Conservation (phyloP, 208 protist genomes). For the Herpetomonas tarakana region DNA sequence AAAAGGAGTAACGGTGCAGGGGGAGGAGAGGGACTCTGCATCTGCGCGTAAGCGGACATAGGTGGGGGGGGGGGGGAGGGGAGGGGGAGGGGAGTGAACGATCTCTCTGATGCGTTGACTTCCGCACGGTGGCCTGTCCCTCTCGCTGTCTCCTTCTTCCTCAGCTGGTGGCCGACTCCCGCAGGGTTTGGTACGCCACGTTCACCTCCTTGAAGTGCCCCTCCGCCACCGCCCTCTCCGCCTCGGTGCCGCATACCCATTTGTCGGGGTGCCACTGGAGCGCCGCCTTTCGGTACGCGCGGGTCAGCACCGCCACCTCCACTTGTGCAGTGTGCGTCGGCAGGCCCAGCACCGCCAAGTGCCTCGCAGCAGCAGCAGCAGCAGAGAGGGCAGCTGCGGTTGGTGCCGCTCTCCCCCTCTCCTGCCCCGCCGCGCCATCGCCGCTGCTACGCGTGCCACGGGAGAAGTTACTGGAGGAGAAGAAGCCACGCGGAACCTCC, state of each 20-base stretch:
- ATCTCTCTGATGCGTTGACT: not conserved
- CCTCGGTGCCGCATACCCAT: conserved; percentile 46
- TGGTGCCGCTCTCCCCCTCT: not conserved
- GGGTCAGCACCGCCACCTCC: conserved; percentile 47
- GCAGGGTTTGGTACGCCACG: conserved; percentile 67
- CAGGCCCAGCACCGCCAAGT: conserved; percentile 32
- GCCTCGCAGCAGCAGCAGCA: conserved; percentile 2
- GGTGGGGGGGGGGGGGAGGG: too few relatives aligned
- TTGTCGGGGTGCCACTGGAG: conserved; percentile 90
- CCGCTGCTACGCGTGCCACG: not conserved
- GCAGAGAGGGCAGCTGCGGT: too few relatives aligned
- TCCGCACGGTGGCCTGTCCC: not conserved
- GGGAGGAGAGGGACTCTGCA: too few relatives aligned
- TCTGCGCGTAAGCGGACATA: too few relatives aligned
- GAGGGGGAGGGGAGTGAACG: not conserved
- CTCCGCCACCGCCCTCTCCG: conserved; percentile 61
- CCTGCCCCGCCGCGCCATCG: too few relatives aligned
- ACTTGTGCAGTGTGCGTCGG: conserved; percentile 15
- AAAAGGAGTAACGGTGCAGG: too few relatives aligned
- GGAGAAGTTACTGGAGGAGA: not conserved
- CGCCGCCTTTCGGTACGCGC: conserved; percentile 82
- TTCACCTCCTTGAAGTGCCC: conserved; percentile 81
- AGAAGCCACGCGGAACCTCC: not conserved
- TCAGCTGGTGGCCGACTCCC: conserved; percentile 26
- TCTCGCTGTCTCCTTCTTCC: not conserved